A percentile compares a stretch with the other conserved stretches of the same genome.
phyloP scores from a whole-genome alignment of 1,139 yeast genomes.

The Geotrichum bryndzae region DNA sequence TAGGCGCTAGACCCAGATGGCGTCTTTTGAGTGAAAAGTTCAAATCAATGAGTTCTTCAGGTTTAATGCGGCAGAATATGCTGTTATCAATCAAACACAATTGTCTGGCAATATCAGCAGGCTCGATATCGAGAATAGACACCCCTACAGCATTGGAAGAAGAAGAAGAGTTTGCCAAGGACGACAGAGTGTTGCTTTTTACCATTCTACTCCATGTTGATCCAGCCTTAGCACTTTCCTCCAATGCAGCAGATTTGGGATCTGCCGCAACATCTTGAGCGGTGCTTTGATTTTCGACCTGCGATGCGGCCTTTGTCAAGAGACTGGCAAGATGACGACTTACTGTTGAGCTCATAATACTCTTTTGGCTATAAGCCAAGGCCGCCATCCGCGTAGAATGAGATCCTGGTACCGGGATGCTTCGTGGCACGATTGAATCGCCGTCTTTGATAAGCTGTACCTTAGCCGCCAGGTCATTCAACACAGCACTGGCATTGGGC shows the following conservation, averaged over 20 bases:
- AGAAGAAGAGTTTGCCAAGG: background rate
- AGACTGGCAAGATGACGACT: conserved; percentile 7
- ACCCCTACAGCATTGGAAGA: conserved; percentile 8
- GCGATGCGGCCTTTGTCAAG: conserved; percentile 7
- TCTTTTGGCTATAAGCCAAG: conserved; percentile 9
- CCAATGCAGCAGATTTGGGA: background rate
- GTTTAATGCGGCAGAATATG: conserved; percentile 59
- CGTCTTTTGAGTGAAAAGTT: conserved; percentile 65
- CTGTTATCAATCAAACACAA: conserved; percentile 72
- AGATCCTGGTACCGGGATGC: conserved; percentile 21
- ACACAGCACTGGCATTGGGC: conserved; percentile 25
- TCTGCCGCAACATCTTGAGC: conserved; percentile 5
- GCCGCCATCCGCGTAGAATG: conserved; percentile 4
- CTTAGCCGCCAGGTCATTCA: conserved; percentile 25
- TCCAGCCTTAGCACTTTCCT: background rate
- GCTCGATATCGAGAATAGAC: conserved; percentile 58
- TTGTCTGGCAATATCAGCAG: conserved; percentile 79
- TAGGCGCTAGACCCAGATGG: conserved; percentile 55
- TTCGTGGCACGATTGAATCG: conserved; percentile 27
- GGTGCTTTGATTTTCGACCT: background rate
- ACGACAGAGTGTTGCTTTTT: conserved; percentile 12
- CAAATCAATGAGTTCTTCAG: conserved; percentile 69
- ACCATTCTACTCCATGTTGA: conserved; percentile 22
- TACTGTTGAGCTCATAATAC: conserved; percentile 3
- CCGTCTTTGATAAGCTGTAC: conserved; percentile 22